These are phyloP conservation scores for Kazachstania bromeliacearum DNA, from an alignment of 805 yeast species.

Conservation along the genomic window DNA sequence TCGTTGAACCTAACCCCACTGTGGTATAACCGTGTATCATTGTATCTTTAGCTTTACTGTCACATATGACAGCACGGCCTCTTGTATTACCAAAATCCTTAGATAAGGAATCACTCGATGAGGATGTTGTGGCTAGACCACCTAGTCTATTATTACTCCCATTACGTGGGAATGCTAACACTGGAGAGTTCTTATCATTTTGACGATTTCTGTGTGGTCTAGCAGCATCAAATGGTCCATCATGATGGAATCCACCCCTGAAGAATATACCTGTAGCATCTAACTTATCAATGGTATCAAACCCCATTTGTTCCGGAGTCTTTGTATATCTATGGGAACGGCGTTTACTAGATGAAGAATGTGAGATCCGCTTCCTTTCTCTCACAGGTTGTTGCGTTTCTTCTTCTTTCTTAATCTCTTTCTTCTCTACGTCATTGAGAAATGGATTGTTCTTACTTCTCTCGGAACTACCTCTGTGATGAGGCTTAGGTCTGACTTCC, in stretches of 20 bases:
- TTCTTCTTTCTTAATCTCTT: neutral
- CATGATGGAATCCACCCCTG: conserved; percentile 94
- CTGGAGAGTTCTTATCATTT: conserved; percentile 69
- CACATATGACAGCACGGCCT: conserved; percentile 43
- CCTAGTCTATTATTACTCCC: conserved; percentile 55
- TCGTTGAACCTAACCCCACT: conserved; percentile 81
- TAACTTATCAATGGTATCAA: conserved; percentile 87
- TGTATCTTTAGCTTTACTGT: conserved; percentile 45
- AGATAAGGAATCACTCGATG: conserved; percentile 35
- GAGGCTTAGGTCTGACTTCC: neutral
- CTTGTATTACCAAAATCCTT: conserved; percentile 33
- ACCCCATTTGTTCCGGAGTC: conserved; percentile 15
- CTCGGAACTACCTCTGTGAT: neutral
- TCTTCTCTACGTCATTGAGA: neutral
- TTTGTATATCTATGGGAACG: neutral
- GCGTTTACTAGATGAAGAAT: neutral
- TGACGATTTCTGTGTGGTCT: conserved; percentile 83
- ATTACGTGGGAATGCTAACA: conserved; percentile 90
- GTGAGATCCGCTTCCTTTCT: conserved; percentile 2
- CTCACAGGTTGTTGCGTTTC: neutral
- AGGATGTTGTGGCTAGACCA: conserved; percentile 31
- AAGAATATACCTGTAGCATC: conserved; percentile 92
- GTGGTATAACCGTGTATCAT: conserved; percentile 82
- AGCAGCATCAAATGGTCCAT: conserved; percentile 99
- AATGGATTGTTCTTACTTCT: conserved; percentile 1